Evolutionary conservation across 225 moss, liverwort and hornwort species (phyloP).

Genomic region (Bryoerythrophyllum caledonicum): DNA sequence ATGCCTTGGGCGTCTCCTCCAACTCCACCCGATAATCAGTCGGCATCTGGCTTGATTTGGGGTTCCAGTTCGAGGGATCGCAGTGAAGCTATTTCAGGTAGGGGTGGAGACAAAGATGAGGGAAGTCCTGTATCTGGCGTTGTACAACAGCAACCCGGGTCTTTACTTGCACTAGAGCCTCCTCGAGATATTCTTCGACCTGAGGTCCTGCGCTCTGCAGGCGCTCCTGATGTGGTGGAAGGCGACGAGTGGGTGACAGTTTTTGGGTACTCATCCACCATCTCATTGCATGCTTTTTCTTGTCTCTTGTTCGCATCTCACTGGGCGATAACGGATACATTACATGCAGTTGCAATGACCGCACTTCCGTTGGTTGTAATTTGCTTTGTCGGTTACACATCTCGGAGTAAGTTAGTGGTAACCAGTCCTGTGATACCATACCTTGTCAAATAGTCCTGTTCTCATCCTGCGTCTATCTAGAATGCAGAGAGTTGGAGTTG

Average conservation of each 20-base stretch:
- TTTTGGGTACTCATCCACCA: constrained; percentile 51
- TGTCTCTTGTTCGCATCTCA: background rate
- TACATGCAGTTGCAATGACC: background rate
- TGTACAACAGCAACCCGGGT: constrained; percentile 61
- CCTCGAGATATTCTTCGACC: constrained; percentile 84
- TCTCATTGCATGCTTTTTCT: background rate
- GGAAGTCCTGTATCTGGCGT: constrained; percentile 76
- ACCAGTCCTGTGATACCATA: background rate
- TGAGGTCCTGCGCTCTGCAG: constrained; percentile 50
- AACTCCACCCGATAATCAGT: constrained; percentile 50
- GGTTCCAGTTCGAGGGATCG: constrained; percentile 74
- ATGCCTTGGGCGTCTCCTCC: constrained; percentile 46
- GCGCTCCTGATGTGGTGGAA: constrained; percentile 38
- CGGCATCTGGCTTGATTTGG: constrained; percentile 64
- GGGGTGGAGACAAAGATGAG: constrained; percentile 58
- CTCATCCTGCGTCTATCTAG: background rate
- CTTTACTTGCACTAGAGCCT: constrained; percentile 66
- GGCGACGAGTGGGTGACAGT: constrained; percentile 81
- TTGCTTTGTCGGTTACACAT: background rate
- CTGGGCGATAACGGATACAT: background rate
- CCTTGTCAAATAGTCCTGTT: background rate
- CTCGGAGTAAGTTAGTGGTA: background rate
- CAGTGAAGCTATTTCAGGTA: constrained; percentile 46
- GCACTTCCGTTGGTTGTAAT: background rate
- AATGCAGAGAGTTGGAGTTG: background rate